Evolutionary conservation across 140 eudicot species (phyloP).

Genomic region (Senecio squalidus): DNA sequence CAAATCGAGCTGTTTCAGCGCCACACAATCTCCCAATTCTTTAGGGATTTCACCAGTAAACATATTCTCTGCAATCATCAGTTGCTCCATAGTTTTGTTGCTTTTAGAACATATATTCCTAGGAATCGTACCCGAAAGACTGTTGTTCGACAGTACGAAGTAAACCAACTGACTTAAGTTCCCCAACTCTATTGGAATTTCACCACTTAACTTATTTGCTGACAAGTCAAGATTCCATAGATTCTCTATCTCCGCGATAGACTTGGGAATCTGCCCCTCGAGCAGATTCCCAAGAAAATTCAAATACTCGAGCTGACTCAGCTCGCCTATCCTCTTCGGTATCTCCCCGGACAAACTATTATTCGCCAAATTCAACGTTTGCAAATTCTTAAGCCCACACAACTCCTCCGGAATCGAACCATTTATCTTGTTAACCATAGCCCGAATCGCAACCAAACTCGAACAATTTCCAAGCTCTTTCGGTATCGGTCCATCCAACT

Average conservation of each 20-base stretch:
- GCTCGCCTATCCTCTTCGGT: conserved; percentile 63
- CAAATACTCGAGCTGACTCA: conserved; percentile 54
- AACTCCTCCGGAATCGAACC: conserved; percentile 71
- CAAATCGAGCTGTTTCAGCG: conserved; percentile 70
- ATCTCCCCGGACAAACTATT: conserved; percentile 66
- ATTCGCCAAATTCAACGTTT: conserved; percentile 62
- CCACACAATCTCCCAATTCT: conserved; percentile 52
- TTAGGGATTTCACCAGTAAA: conserved; percentile 67
- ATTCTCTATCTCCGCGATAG: conserved; percentile 39
- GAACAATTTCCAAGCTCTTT: conserved; percentile 69
- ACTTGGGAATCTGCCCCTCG: conserved; percentile 66
- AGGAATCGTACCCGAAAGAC: conserved; percentile 63
- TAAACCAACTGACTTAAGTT: conserved; percentile 52
- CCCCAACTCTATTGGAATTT: conserved; percentile 63
- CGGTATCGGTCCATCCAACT: conserved; percentile 63
- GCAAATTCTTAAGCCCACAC: conserved; percentile 46
- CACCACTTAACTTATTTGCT: conserved; percentile 65
- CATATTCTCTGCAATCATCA: conserved; percentile 54
- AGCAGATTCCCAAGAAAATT: conserved; percentile 74
- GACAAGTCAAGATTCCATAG: conserved; percentile 72
- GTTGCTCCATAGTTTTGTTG: conserved; percentile 50
- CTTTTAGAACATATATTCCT: conserved; percentile 53
- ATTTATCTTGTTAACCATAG: conserved; percentile 49
- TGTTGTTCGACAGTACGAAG: conserved; percentile 64
- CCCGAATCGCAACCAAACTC: conserved; percentile 48